A percentile compares a stretch with the other conserved stretches of the same genome.
These are phyloP conservation scores for Fusarium metavorans DNA, from an alignment of 2,329 filamentous ascomycete genomes.

Conservation along the genomic window DNA sequence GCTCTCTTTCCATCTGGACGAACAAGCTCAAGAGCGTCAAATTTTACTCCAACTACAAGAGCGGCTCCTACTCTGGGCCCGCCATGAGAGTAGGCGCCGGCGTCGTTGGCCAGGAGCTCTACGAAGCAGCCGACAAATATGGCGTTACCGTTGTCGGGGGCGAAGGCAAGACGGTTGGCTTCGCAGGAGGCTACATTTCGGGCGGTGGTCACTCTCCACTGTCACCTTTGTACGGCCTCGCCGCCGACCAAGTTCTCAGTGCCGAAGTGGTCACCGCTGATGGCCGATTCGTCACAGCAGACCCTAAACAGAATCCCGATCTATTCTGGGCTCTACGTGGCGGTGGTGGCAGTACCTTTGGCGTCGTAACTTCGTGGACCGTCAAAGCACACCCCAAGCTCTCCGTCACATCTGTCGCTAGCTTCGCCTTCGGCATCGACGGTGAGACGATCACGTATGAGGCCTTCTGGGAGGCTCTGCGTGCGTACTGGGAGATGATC, in stretches of 20 bases:
- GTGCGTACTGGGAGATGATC: background rate
- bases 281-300: background rate
- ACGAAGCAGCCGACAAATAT: background rate
- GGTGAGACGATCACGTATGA: background rate
- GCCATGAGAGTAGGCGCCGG: background rate
- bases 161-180: background rate
- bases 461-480: background rate
- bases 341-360: background rate
- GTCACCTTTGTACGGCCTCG: background rate
- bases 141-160: too few relatives aligned
- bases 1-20: slow-evolving; percentile 65
- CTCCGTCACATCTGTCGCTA: background rate
- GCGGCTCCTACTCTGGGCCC: slow-evolving; percentile 17
- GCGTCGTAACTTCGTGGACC: background rate
- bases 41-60: slow-evolving; percentile 52
- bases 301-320: background rate
- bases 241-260: background rate
- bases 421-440: background rate
- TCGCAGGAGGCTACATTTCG: background rate
- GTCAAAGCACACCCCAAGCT: background rate
- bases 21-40: slow-evolving; percentile 61
- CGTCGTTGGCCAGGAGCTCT: background rate
- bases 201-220: background rate
- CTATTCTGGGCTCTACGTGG: background rate
- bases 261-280: background rate